Base-by-base conservation (phyloP, 2,329 filamentous ascomycete genomes). In the Fusarium sp. region DNA sequence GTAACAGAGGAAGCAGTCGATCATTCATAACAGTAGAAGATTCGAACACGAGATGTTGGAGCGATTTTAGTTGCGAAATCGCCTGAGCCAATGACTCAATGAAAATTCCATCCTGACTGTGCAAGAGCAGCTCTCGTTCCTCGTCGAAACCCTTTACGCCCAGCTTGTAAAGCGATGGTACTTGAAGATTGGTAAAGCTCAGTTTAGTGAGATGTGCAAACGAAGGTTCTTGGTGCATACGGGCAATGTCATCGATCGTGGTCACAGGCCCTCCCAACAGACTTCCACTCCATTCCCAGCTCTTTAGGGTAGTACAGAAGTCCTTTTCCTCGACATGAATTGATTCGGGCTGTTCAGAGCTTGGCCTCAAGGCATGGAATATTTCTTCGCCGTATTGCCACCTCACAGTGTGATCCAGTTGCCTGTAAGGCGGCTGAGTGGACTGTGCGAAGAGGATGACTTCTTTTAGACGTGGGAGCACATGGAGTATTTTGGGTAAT, bases 11-110 rank as follows among this genome's bases (percentile, higher is more conserved):
- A n/a, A 97, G 81, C 19, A 96, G 83, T 10, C 83, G 82, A 9
- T 88, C 85, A 73, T 91, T 91, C 59, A 93, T 85, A 33, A 92
- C 83, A 4, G 89, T 90, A 43, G 90, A 96, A 9, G 90, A 90
- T 73, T 94, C 89, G 68, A 97, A 89, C 2, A 89, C 83, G 13
- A 97, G 80, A 55, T 89, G 86, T 55, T 84, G 84, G 8, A 98
- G 82, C 3, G 85, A 79, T 1, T 89, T 86, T 10, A 97, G 83
- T 24, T 76, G 71, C 2, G 72, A 71, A 37, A 81, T 78, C 19
- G 79, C 75, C 15, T 69, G 52, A 7, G 75, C 78, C 30, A 80
- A 65, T 19, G 74, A 71, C 22, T 78, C 76, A 28, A 81, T 75
- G 35, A 85, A 79, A 50, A 82, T 81, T 2, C 80, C 78, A 11